Conservation (phyloP, 2,329 filamentous ascomycete genomes). For the Paecilomyces sp. region DNA sequence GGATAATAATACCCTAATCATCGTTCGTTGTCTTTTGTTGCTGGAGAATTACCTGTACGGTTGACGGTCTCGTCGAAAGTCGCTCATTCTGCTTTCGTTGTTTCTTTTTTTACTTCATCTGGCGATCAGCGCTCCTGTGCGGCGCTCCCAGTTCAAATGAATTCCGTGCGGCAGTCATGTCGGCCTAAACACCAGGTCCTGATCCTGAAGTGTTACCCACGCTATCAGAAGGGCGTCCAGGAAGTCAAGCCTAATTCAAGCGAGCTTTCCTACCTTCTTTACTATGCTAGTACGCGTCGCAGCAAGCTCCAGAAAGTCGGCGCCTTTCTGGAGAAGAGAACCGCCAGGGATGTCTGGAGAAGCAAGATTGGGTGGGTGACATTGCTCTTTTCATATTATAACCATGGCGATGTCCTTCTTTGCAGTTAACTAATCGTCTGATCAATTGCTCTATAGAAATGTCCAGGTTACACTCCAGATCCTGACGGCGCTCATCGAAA, state of each 20-base stretch:
- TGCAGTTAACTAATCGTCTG: conserved; percentile 2
- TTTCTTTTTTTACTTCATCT: neutral
- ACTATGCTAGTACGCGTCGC: conserved; percentile 89
- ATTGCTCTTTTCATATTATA: conserved; percentile 5
- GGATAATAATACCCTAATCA: neutral
- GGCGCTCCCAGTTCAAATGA: conserved; percentile 33
- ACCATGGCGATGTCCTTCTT: neutral
- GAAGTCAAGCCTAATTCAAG: conserved; percentile 94
- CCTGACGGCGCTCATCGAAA: conserved; percentile 83
- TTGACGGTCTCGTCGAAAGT: neutral
- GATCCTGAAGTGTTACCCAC: conserved; percentile 92
- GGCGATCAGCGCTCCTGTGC: neutral
- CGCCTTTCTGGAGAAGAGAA: conserved; percentile 89
- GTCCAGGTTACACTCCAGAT: conserved; percentile 94
- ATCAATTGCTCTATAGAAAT: conserved; percentile 51
- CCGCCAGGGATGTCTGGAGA: conserved; percentile 83
- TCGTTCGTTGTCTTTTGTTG: neutral
- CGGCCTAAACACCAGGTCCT: conserved; percentile 96
- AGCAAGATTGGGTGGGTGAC: conserved; percentile 71
- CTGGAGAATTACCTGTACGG: neutral
- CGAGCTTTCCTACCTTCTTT: conserved; percentile 93
- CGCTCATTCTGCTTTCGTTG: neutral
- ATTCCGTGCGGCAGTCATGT: conserved; percentile 53
- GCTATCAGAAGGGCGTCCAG: conserved; percentile 80
- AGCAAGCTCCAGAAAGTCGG: conserved; percentile 96